A percentile compares a stretch with the other conserved stretches of the same genome.
phyloP scores from a whole-genome alignment of 148 eudicot genomes.

The Cornus florida region DNA sequence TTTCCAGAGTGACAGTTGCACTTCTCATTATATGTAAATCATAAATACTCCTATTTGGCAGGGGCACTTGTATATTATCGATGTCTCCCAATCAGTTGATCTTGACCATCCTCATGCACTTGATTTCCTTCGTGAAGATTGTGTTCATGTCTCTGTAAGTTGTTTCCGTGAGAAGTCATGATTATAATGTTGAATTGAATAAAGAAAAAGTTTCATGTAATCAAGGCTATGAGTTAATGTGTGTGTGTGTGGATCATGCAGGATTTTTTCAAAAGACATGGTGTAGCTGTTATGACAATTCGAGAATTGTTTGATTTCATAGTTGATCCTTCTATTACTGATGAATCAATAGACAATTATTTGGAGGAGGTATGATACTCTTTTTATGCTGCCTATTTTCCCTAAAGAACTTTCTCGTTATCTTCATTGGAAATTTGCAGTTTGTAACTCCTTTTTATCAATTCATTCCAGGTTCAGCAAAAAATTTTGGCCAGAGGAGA shows the following conservation, averaged over 20 bases:
- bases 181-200: background rate
- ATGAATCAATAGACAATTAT: constrained; percentile 76
- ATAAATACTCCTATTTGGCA: constrained; percentile 25
- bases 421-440: background rate
- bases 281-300: constrained; percentile 91
- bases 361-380: constrained; percentile 67
- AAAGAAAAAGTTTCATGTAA: background rate
- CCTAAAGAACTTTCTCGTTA: background rate
- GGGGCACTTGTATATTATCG: constrained; percentile 95
- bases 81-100: constrained; percentile 98
- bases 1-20: too few species aligned
- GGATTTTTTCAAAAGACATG: constrained; percentile 86
- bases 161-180: constrained; percentile 11
- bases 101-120: constrained; percentile 97
- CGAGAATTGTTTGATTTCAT: constrained; percentile 92
- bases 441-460: background rate
- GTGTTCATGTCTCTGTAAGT: constrained; percentile 80
- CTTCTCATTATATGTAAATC: background rate
- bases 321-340: constrained; percentile 77
- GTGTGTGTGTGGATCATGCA: constrained; percentile 30
- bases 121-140: constrained; percentile 86
- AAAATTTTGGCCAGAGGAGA: constrained; percentile 80
- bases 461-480: constrained; percentile 61
- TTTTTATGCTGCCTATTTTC: background rate
- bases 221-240: background rate